Evolutionary conservation across 2,329 filamentous ascomycete genomes (phyloP).

Genomic region (Aureobasidium sp.): DNA sequence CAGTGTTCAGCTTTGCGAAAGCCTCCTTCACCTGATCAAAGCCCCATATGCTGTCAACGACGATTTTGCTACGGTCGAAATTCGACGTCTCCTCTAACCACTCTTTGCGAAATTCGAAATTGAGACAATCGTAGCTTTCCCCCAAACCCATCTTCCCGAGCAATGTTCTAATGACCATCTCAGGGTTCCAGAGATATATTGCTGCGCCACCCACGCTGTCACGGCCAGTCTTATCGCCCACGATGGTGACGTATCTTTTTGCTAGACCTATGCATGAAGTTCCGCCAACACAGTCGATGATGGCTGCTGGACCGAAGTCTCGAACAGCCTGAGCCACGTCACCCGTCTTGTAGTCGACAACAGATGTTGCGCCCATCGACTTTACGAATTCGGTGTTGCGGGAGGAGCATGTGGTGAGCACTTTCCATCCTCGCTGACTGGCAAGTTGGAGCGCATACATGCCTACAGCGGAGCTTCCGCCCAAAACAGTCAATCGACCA

Average conservation of each 20-base stretch:
- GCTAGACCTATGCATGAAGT: slow-evolving; percentile 26
- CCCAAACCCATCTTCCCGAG: slow-evolving; percentile 32
- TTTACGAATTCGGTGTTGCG: slow-evolving; percentile 50
- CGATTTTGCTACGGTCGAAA: slow-evolving; percentile 46
- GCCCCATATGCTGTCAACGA: slow-evolving; percentile 47
- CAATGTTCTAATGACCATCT: slow-evolving; percentile 35
- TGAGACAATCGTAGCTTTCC: slow-evolving; percentile 31
- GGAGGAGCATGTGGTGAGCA: slow-evolving; percentile 46
- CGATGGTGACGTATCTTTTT: slow-evolving; percentile 42
- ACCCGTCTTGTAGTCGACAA: slow-evolving; percentile 50
- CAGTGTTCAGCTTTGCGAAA: slow-evolving; percentile 27
- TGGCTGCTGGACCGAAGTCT: slow-evolving; percentile 43
- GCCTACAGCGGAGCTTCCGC: slow-evolving; percentile 23
- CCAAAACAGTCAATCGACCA: slow-evolving; percentile 21
- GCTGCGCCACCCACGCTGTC: slow-evolving; percentile 23
- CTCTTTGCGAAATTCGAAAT: slow-evolving; percentile 35
- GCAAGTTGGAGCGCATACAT: slow-evolving; percentile 26
- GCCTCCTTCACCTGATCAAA: slow-evolving; percentile 44
- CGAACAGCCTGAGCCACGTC: slow-evolving; percentile 43
- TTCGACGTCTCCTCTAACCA: slow-evolving; percentile 46
- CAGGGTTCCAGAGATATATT: slow-evolving; percentile 13
- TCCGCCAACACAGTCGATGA: slow-evolving; percentile 52
- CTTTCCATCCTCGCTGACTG: slow-evolving; percentile 25
- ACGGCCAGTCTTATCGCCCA: slow-evolving; percentile 27
- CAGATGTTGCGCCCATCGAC: slow-evolving; percentile 52